Evolutionary conservation across 1,284 basidiomycete genomes (phyloP).

Genomic region (Xerocomus amazonicus): DNA sequence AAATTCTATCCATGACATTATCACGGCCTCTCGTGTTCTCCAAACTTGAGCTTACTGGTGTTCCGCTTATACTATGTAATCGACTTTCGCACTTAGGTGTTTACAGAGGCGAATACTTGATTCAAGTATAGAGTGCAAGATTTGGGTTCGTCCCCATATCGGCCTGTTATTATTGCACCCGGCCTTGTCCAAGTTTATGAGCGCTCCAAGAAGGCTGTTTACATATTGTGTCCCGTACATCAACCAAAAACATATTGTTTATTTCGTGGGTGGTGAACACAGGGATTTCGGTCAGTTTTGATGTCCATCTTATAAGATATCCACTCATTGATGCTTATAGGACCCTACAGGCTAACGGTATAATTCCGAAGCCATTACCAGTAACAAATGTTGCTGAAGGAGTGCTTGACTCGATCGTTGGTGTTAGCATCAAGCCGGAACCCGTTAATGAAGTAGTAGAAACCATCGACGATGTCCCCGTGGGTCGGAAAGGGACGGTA

Average conservation of each 20-base stretch:
- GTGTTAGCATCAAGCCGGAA: constrained; percentile 10
- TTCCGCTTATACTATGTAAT: not conserved
- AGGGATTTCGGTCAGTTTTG: no score
- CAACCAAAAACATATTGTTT: not conserved
- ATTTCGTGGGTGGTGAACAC: no score
- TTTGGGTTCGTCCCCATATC: not conserved
- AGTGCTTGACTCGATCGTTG: constrained; percentile 25
- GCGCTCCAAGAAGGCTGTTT: constrained; percentile 36
- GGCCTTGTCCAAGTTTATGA: constrained; percentile 34
- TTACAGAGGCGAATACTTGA: constrained; percentile 28
- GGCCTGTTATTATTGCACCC: not conserved
- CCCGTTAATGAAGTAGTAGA: constrained; percentile 4
- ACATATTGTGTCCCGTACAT: constrained; percentile 36
- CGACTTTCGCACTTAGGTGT: constrained; percentile 3
- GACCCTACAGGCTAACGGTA: constrained; percentile 29
- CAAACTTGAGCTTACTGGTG: constrained; percentile 34
- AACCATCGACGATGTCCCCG: constrained; percentile 2
- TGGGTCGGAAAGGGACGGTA: not conserved
- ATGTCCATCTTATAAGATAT: not conserved
- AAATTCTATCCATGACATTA: constrained; percentile 15
- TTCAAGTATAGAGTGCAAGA: constrained; percentile 15
- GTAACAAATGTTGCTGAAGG: constrained; percentile 6
- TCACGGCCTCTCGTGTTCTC: constrained; percentile 28
- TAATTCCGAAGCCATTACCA: constrained; percentile 18
- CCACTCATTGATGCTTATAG: constrained; percentile 10